Evolutionary conservation across 148 eudicot genomes (phyloP).

Genomic region (Vaccinium darrowii): DNA sequence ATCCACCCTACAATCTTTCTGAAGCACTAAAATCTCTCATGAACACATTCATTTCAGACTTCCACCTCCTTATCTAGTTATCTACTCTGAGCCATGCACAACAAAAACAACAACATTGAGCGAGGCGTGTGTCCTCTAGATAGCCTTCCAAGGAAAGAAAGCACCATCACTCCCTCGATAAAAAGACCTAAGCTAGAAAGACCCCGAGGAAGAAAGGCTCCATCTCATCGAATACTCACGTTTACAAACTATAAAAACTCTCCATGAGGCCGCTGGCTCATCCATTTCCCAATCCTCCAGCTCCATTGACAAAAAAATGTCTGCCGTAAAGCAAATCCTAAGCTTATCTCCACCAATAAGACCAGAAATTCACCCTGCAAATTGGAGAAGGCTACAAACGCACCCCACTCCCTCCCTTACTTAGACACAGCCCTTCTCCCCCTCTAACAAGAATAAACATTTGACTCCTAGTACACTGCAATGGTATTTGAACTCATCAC

Average conservation of each 20-base stretch:
- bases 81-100: background rate
- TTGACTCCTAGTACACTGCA: background rate
- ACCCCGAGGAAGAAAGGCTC: background rate
- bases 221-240: background rate
- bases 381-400: background rate
- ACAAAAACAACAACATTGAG: background rate
- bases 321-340: background rate
- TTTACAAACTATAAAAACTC: background rate
- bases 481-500: background rate
- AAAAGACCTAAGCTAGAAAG: background rate
- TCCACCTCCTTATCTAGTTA: background rate
- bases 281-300: background rate
- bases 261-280: background rate
- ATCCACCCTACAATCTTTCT: background rate
- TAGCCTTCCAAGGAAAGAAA: background rate
- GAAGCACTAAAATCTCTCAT: background rate
- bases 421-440: background rate
- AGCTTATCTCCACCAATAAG: background rate
- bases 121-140: background rate
- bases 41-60: background rate
- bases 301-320: background rate
- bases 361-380: background rate
- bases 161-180: background rate
- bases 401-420: background rate
- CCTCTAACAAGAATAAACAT: background rate